Conservation (phyloP, 1,284 basidiomycete genomes). For the Nidula niveotomentosa region DNA sequence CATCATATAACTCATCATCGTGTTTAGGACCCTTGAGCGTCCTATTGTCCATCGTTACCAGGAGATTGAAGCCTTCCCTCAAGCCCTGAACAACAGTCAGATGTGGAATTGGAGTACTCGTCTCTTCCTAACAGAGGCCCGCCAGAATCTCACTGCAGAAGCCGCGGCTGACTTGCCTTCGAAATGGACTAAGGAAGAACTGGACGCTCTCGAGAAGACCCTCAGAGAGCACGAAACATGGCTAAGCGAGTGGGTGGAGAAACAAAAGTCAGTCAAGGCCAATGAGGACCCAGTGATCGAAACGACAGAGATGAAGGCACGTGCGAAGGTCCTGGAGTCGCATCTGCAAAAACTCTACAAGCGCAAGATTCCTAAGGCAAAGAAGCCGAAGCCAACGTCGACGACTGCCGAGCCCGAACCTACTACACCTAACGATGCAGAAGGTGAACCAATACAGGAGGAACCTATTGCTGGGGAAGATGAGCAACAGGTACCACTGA, state of each 20-base stretch:
- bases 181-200: slow-evolving; percentile 82
- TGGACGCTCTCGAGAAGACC: slow-evolving; percentile 71
- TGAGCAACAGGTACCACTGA: slow-evolving; percentile 9
- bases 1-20: background rate
- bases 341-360: slow-evolving; percentile 68
- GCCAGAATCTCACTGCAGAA: slow-evolving; percentile 67
- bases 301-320: slow-evolving; percentile 79
- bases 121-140: slow-evolving; percentile 81
- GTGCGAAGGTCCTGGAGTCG: slow-evolving; percentile 77
- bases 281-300: slow-evolving; percentile 83
- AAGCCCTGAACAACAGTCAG: slow-evolving; percentile 74
- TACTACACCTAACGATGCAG: background rate
- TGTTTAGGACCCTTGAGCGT: slow-evolving; percentile 68
- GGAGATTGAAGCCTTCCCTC: slow-evolving; percentile 80
- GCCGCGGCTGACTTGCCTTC: slow-evolving; percentile 56
- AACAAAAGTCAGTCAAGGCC: slow-evolving; percentile 71
- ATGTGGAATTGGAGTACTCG: slow-evolving; percentile 82
- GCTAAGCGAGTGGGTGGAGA: slow-evolving; percentile 77
- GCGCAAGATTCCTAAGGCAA: slow-evolving; percentile 60
- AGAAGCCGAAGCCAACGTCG: slow-evolving; percentile 40
- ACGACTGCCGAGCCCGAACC: slow-evolving; percentile 15
- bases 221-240: slow-evolving; percentile 80
- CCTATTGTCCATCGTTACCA: slow-evolving; percentile 85
- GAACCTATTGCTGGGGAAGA: background rate
- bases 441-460: background rate